Evolutionary conservation across 2,329 filamentous ascomycete genomes (phyloP).

Genomic region (Aspergillus sp.): DNA sequence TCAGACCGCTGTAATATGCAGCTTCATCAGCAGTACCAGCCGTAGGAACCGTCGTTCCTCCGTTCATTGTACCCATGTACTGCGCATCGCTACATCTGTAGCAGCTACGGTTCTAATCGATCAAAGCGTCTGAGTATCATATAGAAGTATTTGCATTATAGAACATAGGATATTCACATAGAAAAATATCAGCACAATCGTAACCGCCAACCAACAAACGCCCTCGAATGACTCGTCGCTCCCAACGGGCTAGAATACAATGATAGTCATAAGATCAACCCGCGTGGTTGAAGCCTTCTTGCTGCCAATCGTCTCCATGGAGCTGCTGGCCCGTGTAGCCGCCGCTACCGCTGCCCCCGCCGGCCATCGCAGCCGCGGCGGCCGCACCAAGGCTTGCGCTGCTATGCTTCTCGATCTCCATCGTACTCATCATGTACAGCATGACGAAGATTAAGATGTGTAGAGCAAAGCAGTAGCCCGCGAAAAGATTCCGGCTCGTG

Average conservation of each 20-base stretch:
- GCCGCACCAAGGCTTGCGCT: slow-evolving; percentile 53
- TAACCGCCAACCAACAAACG: slow-evolving; percentile 7
- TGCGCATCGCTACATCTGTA: too few species aligned
- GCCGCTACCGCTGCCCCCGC: slow-evolving; percentile 29
- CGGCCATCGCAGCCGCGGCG: slow-evolving; percentile 41
- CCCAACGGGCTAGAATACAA: slow-evolving; percentile 9
- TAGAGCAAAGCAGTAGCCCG: slow-evolving; percentile 83
- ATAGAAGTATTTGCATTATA: slow-evolving; percentile 3
- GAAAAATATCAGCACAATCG: slow-evolving; percentile 2
- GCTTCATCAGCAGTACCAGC: too few species aligned
- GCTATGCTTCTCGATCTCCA: slow-evolving; percentile 65
- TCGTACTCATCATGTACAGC: slow-evolving; percentile 78
- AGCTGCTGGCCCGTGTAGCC: slow-evolving; percentile 36
- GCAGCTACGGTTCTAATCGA: too few species aligned
- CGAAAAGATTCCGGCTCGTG: slow-evolving; percentile 90
- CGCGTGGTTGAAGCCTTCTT: slow-evolving; percentile 57
- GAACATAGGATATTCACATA: slow-evolving; percentile 6
- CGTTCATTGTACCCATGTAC: too few species aligned
- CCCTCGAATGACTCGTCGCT: neutral
- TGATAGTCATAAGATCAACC: slow-evolving; percentile 13
- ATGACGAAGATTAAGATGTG: slow-evolving; percentile 86
- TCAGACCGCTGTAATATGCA: too few species aligned
- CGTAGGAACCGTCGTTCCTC: too few species aligned
- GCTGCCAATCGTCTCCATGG: slow-evolving; percentile 62
- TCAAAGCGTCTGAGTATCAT: neutral